Conservation (phyloP, 2,329 filamentous ascomycete genomes). For the Dryadomyces quercus-mongolicae region DNA sequence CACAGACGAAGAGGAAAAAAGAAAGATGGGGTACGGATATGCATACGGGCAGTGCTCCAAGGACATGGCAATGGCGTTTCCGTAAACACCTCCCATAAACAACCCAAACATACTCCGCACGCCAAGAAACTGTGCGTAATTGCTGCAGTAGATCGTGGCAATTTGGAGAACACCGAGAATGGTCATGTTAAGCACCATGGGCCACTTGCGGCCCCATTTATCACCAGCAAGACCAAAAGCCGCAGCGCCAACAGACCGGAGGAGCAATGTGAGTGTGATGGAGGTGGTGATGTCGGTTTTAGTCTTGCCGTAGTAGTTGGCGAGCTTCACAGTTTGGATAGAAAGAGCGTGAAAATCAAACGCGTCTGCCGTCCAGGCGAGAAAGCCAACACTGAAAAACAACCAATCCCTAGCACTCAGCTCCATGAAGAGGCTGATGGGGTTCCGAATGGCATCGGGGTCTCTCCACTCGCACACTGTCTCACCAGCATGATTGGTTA, state of each 20-base stretch:
- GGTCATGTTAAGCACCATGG: conserved; percentile 70
- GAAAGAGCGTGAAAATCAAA: conserved; percentile 58
- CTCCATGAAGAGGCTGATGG: conserved; percentile 34
- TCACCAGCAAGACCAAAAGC: conserved; percentile 42
- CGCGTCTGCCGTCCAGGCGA: conserved; percentile 41
- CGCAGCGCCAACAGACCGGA: conserved; percentile 42
- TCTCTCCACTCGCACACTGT: neutral
- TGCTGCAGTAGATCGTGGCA: conserved; percentile 56
- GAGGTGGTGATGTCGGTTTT: conserved; percentile 52
- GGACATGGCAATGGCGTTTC: conserved; percentile 67
- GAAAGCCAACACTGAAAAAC: conserved; percentile 42
- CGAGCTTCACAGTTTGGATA: conserved; percentile 42
- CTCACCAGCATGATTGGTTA: conserved; percentile 46
- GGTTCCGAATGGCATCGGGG: conserved; percentile 29
- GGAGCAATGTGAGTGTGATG: conserved; percentile 51
- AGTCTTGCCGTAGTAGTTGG: conserved; percentile 36
- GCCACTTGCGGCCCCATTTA: conserved; percentile 53
- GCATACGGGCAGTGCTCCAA: conserved; percentile 55
- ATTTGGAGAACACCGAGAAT: conserved; percentile 40
- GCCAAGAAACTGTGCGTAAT: conserved; percentile 60
- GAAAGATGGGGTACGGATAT: too few species aligned
- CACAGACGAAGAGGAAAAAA: neutral
- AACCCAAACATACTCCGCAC: conserved; percentile 66
- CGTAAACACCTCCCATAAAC: conserved; percentile 73
- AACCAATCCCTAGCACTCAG: conserved; percentile 39